Evolutionary conservation across 1,284 basidiomycete genomes (phyloP), one percentile per base, ranked within the genome.

Genomic region (Cutaneotrichosporon cyanovorans): DNA sequence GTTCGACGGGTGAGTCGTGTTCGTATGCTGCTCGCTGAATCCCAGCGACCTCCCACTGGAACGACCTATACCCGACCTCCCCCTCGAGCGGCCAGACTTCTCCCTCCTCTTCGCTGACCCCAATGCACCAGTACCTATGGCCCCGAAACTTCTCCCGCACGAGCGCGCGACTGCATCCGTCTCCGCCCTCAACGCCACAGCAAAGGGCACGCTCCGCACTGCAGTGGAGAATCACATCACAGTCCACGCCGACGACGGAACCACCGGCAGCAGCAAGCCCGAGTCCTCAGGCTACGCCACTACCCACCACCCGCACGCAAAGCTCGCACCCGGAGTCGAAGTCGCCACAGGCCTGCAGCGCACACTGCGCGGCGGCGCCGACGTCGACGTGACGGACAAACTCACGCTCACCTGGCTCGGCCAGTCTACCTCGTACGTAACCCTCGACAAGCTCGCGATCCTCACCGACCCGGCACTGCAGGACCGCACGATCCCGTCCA

Each of bases 391-490:
- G n/a, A 66, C 65, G 9, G 67, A 68, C 45, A 66, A 66, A 42
- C 50, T 68, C 46, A 64, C 65, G 6, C 45, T 63, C 46, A 66
- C 65, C n/a, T 66, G 65, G 66, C 63, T 73, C 38, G 72, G 73
- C 19, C 72, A 74, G 55, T 74, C 72, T 2, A 73, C 72, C 2
- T 58, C 69, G 18, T 71, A 74, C 37, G 68, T 76, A 14, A 75
- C 75, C 28, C 59, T 76, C 33, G 68, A 73, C 39, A 73, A 73
- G 15, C 61, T 76, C 11, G 67, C 67, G 15, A 73, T 77, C 38
- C 60, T 77, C 16, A 76, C 75, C 32, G 75, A 77, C 51, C 75
- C 75, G 1, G 73, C 75, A 10, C 71, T 76, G 21, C 69, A 71
- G 32, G 63, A 72, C 40, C 66, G 71, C 25, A 74, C 74, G 0